Evolutionary conservation across 768 basidiomycete species (phyloP), one percentile per base, ranked within the genome.

Genomic region (Termitomyces sp.): DNA sequence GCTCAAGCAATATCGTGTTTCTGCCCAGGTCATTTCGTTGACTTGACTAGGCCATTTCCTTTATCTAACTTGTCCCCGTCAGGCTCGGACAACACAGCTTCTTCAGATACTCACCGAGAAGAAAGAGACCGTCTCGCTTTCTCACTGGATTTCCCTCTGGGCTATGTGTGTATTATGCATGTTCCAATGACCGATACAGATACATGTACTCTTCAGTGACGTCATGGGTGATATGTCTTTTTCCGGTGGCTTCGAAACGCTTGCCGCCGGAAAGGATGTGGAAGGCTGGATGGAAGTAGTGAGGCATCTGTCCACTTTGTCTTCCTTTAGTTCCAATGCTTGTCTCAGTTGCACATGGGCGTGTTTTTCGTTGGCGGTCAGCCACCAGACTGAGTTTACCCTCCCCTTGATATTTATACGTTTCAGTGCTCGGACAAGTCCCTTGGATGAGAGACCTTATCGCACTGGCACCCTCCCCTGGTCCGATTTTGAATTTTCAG

Each of bases 201-300:
- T 51, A 15, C 27, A 33, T 24, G 33, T 33, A 30, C 52, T 30
- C 15, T 41, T 1, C 24, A 69, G 68, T 54, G 67, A 69, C 54
- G 54, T 60, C n/a, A 69, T 68, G 63, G 68, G 68, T 22, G 68
- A 69, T 57, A 69, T 68, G 65, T 55, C 61, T 11, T 69, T 69
- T 54, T 66, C 65, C 20, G 68, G 68, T 16, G 68, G 68, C 3
- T 68, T 68, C 39, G 68, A 69, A 50, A 68, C 63, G 6, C 61
- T 69, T 50, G 55, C 42, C 20, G 65, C 60, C 6, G 68, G 63
- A n/a, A 54, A 63, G 39, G 68, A 69, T 52, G 55, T 30, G 9
- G 68, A 69, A 46, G 67, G 65, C 3, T 68, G 68, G 68, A 60
- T 65, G 62, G 64, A 69, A 59, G 44, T 65, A 47, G 65, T 65